Evolutionary conservation across 169 alveolate species (phyloP).

Genomic region (Toxoplasma gondii): DNA sequence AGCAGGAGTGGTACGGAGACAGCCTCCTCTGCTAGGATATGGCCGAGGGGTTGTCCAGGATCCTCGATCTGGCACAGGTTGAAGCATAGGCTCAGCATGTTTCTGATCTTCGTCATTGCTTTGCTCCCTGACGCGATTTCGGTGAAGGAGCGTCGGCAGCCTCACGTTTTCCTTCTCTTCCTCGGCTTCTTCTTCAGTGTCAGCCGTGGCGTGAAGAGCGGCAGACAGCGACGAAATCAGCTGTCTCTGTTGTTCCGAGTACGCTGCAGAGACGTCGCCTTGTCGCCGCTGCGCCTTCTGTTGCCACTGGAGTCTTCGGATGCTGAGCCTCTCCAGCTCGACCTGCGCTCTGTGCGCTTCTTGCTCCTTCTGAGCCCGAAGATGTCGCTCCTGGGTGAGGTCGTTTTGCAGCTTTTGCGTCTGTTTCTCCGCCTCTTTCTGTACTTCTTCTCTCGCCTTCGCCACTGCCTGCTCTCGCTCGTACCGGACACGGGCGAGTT

Average conservation of each 20-base stretch:
- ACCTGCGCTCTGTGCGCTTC: neutral
- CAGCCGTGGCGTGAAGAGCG: neutral
- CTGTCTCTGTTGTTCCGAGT: neutral
- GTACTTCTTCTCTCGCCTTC: neutral
- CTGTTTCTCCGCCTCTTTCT: neutral
- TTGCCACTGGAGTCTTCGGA: neutral
- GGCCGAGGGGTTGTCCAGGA: neutral
- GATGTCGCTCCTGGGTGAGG: neutral
- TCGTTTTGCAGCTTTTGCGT: neutral
- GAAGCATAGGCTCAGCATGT: neutral
- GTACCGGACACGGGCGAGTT: neutral
- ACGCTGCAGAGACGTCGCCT: neutral
- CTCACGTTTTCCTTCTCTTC: neutral
- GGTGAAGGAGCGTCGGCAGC: neutral
- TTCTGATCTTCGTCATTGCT: neutral
- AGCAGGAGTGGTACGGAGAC: neutral
- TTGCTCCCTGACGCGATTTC: neutral
- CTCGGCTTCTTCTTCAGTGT: neutral
- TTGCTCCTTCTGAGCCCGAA: neutral
- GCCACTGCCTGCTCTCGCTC: neutral
- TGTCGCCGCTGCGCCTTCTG: neutral
- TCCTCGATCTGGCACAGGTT: neutral
- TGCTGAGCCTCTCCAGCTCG: conserved; percentile 6
- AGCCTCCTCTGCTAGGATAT: neutral
- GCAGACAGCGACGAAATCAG: neutral